phyloP scores from a whole-genome alignment of 495 filamentous ascomycete species.

The Massariosphaeria phaeospora region DNA sequence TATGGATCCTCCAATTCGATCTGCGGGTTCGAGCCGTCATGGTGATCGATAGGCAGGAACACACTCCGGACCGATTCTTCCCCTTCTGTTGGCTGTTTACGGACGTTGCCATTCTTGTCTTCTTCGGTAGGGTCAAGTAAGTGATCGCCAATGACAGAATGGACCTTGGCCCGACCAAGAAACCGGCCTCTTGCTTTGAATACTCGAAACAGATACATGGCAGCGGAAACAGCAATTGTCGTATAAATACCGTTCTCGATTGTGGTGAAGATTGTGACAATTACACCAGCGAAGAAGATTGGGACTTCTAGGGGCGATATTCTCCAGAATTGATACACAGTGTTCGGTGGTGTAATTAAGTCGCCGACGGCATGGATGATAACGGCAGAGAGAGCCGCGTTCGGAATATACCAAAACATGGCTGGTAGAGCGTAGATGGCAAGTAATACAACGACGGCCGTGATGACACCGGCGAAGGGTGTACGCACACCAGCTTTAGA shows the following conservation, averaged over 20 bases:
- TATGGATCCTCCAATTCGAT: conserved; percentile 73
- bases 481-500: conserved; percentile 94
- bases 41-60: conserved; percentile 83
- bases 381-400: conserved; percentile 73
- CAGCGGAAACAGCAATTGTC: conserved; percentile 68
- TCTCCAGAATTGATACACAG: conserved; percentile 91
- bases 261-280: conserved; percentile 79
- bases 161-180: conserved; percentile 80
- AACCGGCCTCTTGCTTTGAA: conserved; percentile 81
- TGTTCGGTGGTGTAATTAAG: conserved; percentile 87
- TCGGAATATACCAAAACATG: conserved; percentile 93
- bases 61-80: conserved; percentile 56
- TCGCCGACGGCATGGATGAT: conserved; percentile 98
- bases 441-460: conserved; percentile 77
- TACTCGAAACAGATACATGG: conserved; percentile 75
- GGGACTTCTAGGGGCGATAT: conserved; percentile 83
- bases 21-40: conserved; percentile 85
- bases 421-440: conserved; percentile 90
- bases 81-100: conserved; percentile 34
- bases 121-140: conserved; percentile 54
- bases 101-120: conserved; percentile 28
- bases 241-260: conserved; percentile 94
- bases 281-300: conserved; percentile 90
- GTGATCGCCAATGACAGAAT: conserved; percentile 83
- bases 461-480: conserved; percentile 87